Evolutionary conservation across 2,329 filamentous ascomycete genomes (phyloP), one percentile per base, ranked within the genome.

Genomic region (Aspergillus ibericus): DNA sequence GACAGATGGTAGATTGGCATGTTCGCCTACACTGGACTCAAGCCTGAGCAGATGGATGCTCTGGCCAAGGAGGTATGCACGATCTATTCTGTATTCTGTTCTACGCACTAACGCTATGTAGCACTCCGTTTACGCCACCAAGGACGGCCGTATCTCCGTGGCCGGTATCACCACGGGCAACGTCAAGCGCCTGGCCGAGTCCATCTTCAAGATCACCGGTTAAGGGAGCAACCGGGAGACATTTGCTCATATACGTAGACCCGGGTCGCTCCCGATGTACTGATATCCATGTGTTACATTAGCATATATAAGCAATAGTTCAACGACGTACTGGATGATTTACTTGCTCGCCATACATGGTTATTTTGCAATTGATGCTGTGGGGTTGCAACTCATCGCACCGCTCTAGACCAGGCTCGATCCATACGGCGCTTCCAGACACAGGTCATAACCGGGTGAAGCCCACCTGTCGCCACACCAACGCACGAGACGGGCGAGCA

Each of bases 11-110:
- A 85, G 86, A 99, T 99, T 72, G 95, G 95, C 81, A 99, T 99
- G 95, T 99, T 99, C 75, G 93, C 95, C 69, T 99, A 96, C 85
- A 99, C 95, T 53, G 95, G 95, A 62, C 82, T 99, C 71, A 93
- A 84, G 70, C 82, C 93, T 56, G 88, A 93, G 80, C 90, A 97
- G 82, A 97, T 98, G 91, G 90, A 93, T 56, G 82, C 82, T 71
- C 84, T 99, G 63, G 91, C 93, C 67, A 92, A 96, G 83, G 91
- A 98, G 83, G 84, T 85, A 72, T 73, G 81, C 62, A 50, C 55
- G 53, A 18, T 18, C 25, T 9, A 16, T 22, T 15, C 16, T 34
- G 18, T 18, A 29, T 47, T 25, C 52, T 46, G 40, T 16, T 15
- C 13, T 18, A 34, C 22, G 36, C 12, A 44, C 65, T 70, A 58